phyloP scores from a whole-genome alignment of 163 green algal species.

The Botryococcus braunii region DNA sequence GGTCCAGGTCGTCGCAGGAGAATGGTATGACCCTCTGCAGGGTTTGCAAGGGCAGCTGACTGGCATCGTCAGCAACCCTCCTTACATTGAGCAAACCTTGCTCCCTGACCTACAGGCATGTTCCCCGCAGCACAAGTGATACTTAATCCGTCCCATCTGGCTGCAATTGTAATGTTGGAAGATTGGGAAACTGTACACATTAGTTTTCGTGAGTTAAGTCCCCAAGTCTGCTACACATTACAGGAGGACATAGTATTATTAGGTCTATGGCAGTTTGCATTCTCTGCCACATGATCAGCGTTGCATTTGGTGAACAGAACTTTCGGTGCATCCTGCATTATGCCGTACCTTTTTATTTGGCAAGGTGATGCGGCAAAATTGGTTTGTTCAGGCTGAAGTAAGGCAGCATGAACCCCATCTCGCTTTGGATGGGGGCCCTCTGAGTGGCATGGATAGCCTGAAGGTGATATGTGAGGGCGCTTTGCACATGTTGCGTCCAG shows the following conservation, averaged over 20 bases:
- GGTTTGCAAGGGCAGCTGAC: conserved; percentile 34
- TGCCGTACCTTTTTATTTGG: not conserved
- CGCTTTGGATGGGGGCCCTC: conserved; percentile 64
- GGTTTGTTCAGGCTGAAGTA: conserved; percentile 24
- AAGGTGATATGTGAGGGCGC: conserved; percentile 42
- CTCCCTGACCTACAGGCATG: conserved; percentile 52
- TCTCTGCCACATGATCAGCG: too few relatives aligned
- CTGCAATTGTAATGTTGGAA: not conserved
- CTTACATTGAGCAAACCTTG: conserved; percentile 65
- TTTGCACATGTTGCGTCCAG: conserved; percentile 39
- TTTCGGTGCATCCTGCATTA: not conserved
- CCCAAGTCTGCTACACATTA: not conserved
- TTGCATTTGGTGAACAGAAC: not conserved
- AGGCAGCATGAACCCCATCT: conserved; percentile 43
- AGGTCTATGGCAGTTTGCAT: too few relatives aligned
- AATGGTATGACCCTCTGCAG: conserved; percentile 59
- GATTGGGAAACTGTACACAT: not conserved
- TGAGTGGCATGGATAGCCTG: conserved; percentile 44
- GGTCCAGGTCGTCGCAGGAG: conserved; percentile 35
- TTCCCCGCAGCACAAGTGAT: not conserved
- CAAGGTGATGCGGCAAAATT: not conserved
- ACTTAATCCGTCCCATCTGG: not conserved
- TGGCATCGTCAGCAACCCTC: conserved; percentile 81
- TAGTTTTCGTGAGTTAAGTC: not conserved
- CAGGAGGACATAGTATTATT: too few relatives aligned